Percentiles rank a stretch among this genome's conserved stretches.
Evolutionary conservation across 2,329 filamentous ascomycete species (phyloP).

Genomic region (Fusarium guadeloupense): DNA sequence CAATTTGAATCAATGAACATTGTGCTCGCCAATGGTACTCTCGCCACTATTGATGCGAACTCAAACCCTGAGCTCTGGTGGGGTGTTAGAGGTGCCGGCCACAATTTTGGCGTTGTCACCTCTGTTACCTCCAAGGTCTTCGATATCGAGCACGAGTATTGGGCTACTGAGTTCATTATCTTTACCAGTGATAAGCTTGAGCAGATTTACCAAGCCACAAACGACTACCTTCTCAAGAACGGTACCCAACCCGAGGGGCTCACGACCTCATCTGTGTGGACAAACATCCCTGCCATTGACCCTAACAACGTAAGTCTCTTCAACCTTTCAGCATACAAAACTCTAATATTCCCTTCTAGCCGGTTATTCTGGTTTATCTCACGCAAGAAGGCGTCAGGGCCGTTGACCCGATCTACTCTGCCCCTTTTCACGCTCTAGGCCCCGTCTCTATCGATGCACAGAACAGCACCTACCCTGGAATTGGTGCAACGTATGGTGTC

Average conservation of each 20-base stretch:
- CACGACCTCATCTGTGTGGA: constrained; percentile 61
- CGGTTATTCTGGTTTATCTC: constrained; percentile 54
- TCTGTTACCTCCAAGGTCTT: constrained; percentile 45
- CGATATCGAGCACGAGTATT: constrained; percentile 27
- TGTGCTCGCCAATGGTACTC: constrained; percentile 44
- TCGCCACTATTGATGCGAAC: constrained; percentile 35
- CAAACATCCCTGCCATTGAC: constrained; percentile 52
- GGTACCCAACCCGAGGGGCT: constrained; percentile 51
- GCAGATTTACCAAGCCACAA: constrained; percentile 56
- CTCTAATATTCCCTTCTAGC: too few species aligned
- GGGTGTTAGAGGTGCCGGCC: constrained; percentile 47
- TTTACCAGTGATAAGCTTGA: constrained; percentile 61
- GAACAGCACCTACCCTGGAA: constrained; percentile 29
- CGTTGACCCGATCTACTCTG: constrained; percentile 52
- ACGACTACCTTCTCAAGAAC: constrained; percentile 54
- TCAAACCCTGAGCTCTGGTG: constrained; percentile 45
- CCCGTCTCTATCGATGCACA: constrained; percentile 46
- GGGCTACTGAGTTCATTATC: constrained; percentile 48
- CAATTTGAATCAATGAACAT: constrained; percentile 46
- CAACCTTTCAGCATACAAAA: too few species aligned
- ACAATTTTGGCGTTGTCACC: constrained; percentile 49
- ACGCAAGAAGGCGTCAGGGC: constrained; percentile 54
- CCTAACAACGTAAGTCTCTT: constrained; percentile 51
- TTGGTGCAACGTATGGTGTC: constrained; percentile 34
- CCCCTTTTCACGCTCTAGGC: constrained; percentile 55